A percentile compares a stretch with the other conserved stretches of the same genome.
phyloP scores from a whole-genome alignment of 129 eudicot species.

The Tanacetum coccineum region DNA sequence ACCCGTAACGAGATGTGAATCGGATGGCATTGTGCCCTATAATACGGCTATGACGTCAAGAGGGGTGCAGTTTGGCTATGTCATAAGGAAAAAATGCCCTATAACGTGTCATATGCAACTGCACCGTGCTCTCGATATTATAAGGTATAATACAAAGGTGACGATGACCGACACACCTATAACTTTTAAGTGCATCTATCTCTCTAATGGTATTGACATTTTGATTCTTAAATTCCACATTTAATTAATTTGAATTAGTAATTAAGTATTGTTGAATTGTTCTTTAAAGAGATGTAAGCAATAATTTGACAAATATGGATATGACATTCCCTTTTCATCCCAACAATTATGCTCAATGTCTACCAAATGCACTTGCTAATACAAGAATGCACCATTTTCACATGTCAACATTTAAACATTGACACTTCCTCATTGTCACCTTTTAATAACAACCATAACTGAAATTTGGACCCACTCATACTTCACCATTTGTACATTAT shows the following conservation, averaged over 20 bases:
- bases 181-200: no score
- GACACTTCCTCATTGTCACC: constrained; percentile 19
- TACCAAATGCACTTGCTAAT: constrained; percentile 17
- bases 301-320: constrained; percentile 16
- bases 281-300: constrained; percentile 9
- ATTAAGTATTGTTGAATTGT: background rate
- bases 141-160: no score
- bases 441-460: constrained; percentile 27
- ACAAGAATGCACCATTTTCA: constrained; percentile 27
- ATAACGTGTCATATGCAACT: no score
- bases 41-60: no score
- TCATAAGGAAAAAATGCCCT: no score
- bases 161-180: no score
- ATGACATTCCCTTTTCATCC: constrained; percentile 23
- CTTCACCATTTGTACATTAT: constrained; percentile 8
- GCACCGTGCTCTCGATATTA: no score
- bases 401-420: constrained; percentile 31
- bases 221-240: no score
- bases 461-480: constrained; percentile 19
- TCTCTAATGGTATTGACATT: no score
- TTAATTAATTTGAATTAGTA: background rate
- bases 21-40: no score
- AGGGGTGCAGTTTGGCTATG: no score
- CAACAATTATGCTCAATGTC: constrained; percentile 28
- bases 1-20: no score